A percentile compares a stretch with the other conserved stretches of the same genome.
phyloP scores from a whole-genome alignment of 345 rosid genomes.

The Euphorbia tirucalli region DNA sequence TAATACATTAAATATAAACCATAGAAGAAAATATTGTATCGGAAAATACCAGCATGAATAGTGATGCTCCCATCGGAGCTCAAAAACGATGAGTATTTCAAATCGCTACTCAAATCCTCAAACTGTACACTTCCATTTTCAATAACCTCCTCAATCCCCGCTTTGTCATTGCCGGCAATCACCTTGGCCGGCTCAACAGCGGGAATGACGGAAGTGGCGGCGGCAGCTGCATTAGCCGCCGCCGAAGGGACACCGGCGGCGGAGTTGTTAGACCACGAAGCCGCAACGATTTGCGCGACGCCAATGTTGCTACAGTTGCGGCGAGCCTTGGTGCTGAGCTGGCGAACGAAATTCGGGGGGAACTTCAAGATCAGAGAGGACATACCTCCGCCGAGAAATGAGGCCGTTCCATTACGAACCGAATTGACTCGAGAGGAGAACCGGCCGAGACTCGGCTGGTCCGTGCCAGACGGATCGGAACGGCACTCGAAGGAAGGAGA shows the following conservation, averaged over 20 bases:
- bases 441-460: constrained; percentile 22
- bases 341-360: constrained; percentile 97
- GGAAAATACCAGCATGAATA: constrained; percentile 80
- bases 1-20: not conserved
- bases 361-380: constrained; percentile 76
- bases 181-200: constrained; percentile 43
- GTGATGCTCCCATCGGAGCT: constrained; percentile 83
- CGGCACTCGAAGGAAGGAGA: constrained; percentile 27
- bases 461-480: constrained; percentile 27
- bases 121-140: constrained; percentile 39
- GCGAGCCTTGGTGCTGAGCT: constrained; percentile 91
- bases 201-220: constrained; percentile 41
- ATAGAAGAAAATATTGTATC: not conserved
- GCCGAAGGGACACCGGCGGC: constrained; percentile 44
- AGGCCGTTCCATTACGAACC: constrained; percentile 1
- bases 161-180: constrained; percentile 32
- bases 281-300: constrained; percentile 97
- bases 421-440: constrained; percentile 18
- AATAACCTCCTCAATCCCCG: constrained; percentile 23
- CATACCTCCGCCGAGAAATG: constrained; percentile 36
- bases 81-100: constrained; percentile 51
- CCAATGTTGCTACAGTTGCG: constrained; percentile 99
- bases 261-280: constrained; percentile 81
- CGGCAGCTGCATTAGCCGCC: constrained; percentile 45
- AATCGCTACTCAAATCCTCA: constrained; percentile 31